Evolutionary conservation across 306 rosid genomes (phyloP).

Genomic region (Prinsepia uniflora): DNA sequence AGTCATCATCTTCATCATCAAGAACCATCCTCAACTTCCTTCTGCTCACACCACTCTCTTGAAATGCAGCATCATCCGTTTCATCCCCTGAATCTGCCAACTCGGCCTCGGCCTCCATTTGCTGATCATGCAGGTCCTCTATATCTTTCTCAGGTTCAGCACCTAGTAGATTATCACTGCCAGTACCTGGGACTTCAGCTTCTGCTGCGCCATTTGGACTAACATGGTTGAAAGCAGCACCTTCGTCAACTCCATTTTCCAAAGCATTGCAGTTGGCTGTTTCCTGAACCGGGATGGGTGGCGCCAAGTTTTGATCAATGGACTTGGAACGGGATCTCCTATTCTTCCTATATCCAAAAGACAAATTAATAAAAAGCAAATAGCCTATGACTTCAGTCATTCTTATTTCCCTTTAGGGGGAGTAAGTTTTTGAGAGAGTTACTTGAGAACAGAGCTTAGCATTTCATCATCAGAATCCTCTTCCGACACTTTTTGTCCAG

Average conservation of each 20-base stretch:
- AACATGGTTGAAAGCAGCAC: slow-evolving; percentile 3
- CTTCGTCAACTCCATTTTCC: slow-evolving; percentile 21
- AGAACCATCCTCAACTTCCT: slow-evolving; percentile 81
- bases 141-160: slow-evolving; percentile 22
- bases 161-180: slow-evolving; percentile 24
- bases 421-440: slow-evolving; percentile 20
- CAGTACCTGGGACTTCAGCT: slow-evolving; percentile 26
- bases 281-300: slow-evolving; percentile 33
- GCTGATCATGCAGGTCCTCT: slow-evolving; percentile 26
- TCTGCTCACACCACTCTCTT: slow-evolving; percentile 42
- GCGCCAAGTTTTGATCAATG: slow-evolving; percentile 28
- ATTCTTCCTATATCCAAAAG: slow-evolving; percentile 41
- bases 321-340: slow-evolving; percentile 32
- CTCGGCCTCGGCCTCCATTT: slow-evolving; percentile 36
- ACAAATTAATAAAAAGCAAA: neutral
- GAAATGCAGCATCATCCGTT: slow-evolving; percentile 24
- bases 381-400: slow-evolving; percentile 4
- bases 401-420: neutral
- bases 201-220: slow-evolving; percentile 19
- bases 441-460: slow-evolving; percentile 53
- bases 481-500: slow-evolving; percentile 20
- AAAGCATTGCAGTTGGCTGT: slow-evolving; percentile 19
- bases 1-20: slow-evolving; percentile 76
- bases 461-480: slow-evolving; percentile 50
- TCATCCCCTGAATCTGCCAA: slow-evolving; percentile 77